Evolutionary conservation across 345 rosid species (phyloP).

Genomic region (Cardiospermum halicacabum): DNA sequence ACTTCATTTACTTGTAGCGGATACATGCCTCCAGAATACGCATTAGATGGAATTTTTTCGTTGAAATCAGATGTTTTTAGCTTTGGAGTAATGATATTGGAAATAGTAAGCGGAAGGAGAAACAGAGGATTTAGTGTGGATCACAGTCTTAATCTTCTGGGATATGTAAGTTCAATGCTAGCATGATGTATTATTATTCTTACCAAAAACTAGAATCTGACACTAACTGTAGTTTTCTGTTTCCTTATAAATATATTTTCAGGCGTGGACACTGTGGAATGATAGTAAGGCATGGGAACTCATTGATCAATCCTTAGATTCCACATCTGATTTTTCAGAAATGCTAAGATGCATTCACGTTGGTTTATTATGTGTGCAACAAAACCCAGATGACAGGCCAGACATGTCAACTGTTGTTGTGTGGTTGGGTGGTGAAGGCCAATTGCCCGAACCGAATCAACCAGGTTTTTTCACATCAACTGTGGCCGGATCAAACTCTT

Average conservation of each 20-base stretch:
- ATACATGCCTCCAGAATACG: slow-evolving; percentile 34
- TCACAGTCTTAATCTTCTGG: slow-evolving; percentile 21
- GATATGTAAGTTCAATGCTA: slow-evolving; percentile 12
- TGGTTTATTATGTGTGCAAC: slow-evolving; percentile 8
- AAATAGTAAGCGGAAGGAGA: slow-evolving; percentile 26
- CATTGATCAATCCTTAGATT: slow-evolving; percentile 16
- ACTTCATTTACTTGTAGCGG: too few species aligned
- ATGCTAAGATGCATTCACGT: background rate
- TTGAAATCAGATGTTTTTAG: slow-evolving; percentile 33
- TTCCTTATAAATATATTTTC: too few species aligned
- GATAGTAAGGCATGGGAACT: slow-evolving; percentile 24
- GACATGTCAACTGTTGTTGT: background rate
- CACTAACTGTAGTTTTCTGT: background rate
- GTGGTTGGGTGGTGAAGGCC: background rate
- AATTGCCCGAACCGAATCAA: background rate
- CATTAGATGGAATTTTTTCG: slow-evolving; percentile 24
- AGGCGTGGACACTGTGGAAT: slow-evolving; percentile 41
- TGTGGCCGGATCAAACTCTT: too few species aligned
- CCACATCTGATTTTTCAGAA: background rate
- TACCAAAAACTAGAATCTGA: background rate
- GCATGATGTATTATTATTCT: background rate
- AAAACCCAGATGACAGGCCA: background rate
- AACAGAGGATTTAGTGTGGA: slow-evolving; percentile 24
- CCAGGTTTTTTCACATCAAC: background rate
- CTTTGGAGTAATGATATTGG: slow-evolving; percentile 31